Evolutionary conservation across 2,329 filamentous ascomycete species (phyloP).

Genomic region (Delphinella strobiligena): DNA sequence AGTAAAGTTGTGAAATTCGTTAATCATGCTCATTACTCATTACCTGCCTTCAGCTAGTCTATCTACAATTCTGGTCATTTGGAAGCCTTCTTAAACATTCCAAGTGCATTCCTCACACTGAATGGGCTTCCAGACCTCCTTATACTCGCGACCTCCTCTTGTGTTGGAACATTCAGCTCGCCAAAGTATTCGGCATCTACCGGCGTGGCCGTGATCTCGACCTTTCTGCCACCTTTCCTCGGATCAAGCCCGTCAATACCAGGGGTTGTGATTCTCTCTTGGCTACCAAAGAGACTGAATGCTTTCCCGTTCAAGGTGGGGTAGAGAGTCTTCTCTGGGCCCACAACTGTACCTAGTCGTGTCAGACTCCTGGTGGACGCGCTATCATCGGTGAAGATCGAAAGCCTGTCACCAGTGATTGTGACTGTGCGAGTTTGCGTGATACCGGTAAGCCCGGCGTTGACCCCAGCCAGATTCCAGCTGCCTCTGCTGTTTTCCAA

Average conservation of each 20-base stretch:
- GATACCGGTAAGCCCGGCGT: conserved; percentile 13
- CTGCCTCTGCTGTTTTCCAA: conserved; percentile 2
- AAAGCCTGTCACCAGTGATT: conserved; percentile 8
- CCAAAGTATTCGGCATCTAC: no score
- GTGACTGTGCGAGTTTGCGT: conserved; percentile 18
- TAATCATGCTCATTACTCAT: no score
- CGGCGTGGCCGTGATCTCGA: conserved; percentile 1
- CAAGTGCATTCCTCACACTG: no score
- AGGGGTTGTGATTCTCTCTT: conserved; percentile 1
- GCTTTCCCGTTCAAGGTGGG: neutral
- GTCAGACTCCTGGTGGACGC: conserved; percentile 1
- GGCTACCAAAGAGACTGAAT: neutral
- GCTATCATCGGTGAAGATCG: neutral
- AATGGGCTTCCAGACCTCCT: no score
- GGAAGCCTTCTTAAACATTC: no score
- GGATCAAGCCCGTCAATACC: conserved; percentile 1
- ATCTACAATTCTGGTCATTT: no score
- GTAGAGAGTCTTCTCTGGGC: neutral
- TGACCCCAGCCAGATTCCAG: conserved; percentile 4
- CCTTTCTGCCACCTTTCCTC: neutral
- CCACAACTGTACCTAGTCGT: conserved; percentile 1
- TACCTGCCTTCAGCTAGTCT: no score
- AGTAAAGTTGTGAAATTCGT: no score
- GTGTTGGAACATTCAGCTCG: no score
- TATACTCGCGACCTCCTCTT: no score